Percentiles rank a stretch among this genome's conserved stretches.
These are phyloP conservation scores for Lepidium aucheri DNA, from an alignment of 345 rosid species.

Conservation along the genomic window DNA sequence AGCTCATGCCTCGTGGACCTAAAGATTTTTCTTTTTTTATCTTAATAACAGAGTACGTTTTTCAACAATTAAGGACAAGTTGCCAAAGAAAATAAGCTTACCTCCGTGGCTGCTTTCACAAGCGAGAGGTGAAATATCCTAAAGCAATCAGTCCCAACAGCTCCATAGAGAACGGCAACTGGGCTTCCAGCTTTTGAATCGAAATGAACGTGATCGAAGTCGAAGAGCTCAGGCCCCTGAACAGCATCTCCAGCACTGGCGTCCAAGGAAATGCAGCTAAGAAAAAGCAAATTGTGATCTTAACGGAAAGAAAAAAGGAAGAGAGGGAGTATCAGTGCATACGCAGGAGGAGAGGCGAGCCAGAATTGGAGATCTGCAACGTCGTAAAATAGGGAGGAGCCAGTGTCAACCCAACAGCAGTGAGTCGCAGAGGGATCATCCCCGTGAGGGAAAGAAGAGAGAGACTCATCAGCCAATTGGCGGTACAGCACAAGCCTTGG, in stretches of 20 bases:
- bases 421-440: conserved; percentile 54
- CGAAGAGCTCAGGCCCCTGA: conserved; percentile 81
- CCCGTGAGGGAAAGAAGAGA: conserved; percentile 69
- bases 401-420: conserved; percentile 97
- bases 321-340: conserved; percentile 19
- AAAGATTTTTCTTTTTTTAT: not conserved
- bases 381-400: conserved; percentile 65
- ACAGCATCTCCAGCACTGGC: conserved; percentile 49
- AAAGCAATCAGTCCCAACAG: conserved; percentile 87
- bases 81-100: not conserved
- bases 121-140: conserved; percentile 60
- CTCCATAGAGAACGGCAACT: conserved; percentile 77
- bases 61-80: not conserved
- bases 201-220: conserved; percentile 71
- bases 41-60: not conserved
- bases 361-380: conserved; percentile 53
- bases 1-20: not conserved
- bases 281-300: not conserved
- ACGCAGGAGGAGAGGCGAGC: conserved; percentile 51
- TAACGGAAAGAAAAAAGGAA: not conserved
- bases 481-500: conserved; percentile 84
- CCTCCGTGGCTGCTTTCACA: conserved; percentile 73
- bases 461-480: conserved; percentile 91
- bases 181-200: conserved; percentile 55
- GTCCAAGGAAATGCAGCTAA: conserved; percentile 14